Percentiles rank a stretch among this genome's conserved stretches.
phyloP scores from a whole-genome alignment of 2,329 filamentous ascomycete species.

The Hirsutella minnesotensis region DNA sequence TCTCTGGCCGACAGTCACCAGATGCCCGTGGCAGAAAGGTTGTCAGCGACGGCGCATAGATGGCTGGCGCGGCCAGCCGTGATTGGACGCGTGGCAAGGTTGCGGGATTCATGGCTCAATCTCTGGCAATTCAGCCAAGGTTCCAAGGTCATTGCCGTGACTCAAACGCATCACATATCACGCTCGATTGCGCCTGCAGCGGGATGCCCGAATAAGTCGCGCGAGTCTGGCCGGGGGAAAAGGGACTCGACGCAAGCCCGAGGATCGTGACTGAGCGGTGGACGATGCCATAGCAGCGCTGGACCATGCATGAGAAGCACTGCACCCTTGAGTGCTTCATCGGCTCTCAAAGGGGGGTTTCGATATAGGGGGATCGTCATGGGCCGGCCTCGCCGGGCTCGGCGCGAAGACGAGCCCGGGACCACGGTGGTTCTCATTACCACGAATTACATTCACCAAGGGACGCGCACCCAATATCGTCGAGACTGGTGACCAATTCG shows the following conservation, averaged over 20 bases:
- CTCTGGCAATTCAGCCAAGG: background rate
- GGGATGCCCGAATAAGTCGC: background rate
- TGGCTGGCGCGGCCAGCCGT: background rate
- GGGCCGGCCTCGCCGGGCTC: too few species aligned
- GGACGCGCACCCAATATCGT: too few species aligned
- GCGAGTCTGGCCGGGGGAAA: background rate
- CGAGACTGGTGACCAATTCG: too few species aligned
- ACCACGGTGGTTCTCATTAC: too few species aligned
- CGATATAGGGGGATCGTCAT: too few species aligned
- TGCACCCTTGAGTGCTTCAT: too few species aligned
- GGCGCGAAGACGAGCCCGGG: too few species aligned
- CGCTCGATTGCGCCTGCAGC: background rate
- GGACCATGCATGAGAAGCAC: too few species aligned
- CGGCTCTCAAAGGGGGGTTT: too few species aligned
- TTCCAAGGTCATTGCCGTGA: background rate
- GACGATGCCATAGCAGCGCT: too few species aligned
- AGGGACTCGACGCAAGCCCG: background rate
- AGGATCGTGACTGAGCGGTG: background rate
- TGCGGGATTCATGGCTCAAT: background rate
- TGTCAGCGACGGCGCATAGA: background rate
- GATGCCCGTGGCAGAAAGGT: background rate
- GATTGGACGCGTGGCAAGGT: conserved; percentile 3
- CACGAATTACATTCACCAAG: too few species aligned
- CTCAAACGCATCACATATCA: background rate
- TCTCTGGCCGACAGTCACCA: background rate